phyloP scores from a whole-genome alignment of 306 rosid species.

The Leucaena leucocephala region DNA sequence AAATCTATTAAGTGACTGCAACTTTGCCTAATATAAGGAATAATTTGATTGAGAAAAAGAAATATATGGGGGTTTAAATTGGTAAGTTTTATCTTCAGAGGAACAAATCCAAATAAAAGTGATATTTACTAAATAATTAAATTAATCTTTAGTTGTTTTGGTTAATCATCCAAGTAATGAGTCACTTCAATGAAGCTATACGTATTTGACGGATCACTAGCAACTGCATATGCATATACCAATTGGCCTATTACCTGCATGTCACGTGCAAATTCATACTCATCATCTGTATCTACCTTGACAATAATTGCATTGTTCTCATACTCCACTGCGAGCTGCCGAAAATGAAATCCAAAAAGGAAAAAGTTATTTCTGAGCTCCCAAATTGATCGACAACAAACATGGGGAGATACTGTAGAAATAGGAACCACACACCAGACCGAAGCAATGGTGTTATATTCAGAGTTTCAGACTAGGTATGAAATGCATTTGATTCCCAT shows the following conservation, averaged over 20 bases:
- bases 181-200: conserved; percentile 16
- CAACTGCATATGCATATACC: conserved; percentile 9
- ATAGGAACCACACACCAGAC: conserved; percentile 12
- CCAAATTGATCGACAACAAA: neutral
- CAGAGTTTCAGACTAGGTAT: conserved; percentile 12
- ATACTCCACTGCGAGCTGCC: conserved; percentile 94
- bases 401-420: neutral
- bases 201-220: conserved; percentile 5
- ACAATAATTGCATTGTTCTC: conserved; percentile 61
- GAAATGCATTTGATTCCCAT: neutral
- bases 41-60: neutral
- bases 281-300: conserved; percentile 92
- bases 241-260: conserved; percentile 76
- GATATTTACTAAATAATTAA: neutral
- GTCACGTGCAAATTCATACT: conserved; percentile 82
- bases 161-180: neutral
- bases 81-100: neutral
- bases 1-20: neutral
- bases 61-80: neutral
- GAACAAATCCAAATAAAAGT: neutral
- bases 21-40: neutral
- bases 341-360: conserved; percentile 9
- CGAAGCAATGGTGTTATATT: conserved; percentile 22
- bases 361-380: conserved; percentile 32
- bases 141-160: neutral